Percentiles rank a stretch among this genome's conserved stretches.
Evolutionary conservation across 208 protist genomes (phyloP).

Genomic region (Trypanosoma brucei): DNA sequence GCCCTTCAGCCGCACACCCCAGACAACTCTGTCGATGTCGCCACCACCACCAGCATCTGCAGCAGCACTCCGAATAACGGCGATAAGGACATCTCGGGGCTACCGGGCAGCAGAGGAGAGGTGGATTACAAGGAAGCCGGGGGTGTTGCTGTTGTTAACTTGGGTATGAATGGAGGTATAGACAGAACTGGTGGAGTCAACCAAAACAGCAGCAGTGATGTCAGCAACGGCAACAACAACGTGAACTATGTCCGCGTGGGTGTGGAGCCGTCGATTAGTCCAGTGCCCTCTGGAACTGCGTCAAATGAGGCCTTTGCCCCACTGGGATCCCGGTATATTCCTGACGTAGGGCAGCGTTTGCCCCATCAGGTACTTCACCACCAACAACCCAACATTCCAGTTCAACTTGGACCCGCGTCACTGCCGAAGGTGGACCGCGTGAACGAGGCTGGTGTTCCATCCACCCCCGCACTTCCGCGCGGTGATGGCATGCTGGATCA

Average conservation of each 20-base stretch:
- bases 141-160: background rate
- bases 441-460: background rate
- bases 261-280: background rate
- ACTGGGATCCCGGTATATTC: background rate
- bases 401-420: background rate
- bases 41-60: conserved; percentile 2
- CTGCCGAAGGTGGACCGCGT: background rate
- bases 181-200: background rate
- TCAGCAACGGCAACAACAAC: background rate
- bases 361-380: background rate
- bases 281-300: background rate
- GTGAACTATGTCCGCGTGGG: background rate
- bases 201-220: background rate
- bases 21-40: conserved; percentile 12
- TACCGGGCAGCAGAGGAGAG: background rate
- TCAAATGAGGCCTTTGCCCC: background rate
- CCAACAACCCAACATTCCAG: background rate
- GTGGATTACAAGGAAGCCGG: background rate
- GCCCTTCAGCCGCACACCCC: conserved; percentile 17
- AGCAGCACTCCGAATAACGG: conserved; percentile 2
- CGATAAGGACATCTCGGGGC: background rate
- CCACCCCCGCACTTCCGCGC: background rate
- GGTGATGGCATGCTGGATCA: conserved; percentile 7
- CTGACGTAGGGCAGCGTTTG: background rate
- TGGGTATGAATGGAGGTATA: background rate